These are phyloP conservation scores for Venturia aucupariae DNA, from an alignment of 2,329 filamentous ascomycete genomes.

Conservation along the genomic window DNA sequence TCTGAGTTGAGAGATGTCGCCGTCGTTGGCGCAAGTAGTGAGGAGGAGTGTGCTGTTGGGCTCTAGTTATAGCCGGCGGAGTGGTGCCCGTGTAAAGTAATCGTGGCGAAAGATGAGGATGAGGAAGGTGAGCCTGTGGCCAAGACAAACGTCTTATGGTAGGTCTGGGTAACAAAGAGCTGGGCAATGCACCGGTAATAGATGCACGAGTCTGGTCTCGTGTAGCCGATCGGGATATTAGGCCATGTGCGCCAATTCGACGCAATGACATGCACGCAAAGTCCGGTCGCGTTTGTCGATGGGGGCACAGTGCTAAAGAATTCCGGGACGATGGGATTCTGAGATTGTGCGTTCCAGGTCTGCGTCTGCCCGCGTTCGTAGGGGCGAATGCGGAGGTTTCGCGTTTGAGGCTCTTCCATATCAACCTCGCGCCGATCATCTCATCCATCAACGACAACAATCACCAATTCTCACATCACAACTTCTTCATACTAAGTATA, in stretches of 20 bases:
- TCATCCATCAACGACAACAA: too few relatives aligned
- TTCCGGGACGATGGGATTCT: not conserved
- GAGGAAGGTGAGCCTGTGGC: not conserved
- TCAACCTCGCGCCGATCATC: too few relatives aligned
- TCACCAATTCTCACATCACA: too few relatives aligned
- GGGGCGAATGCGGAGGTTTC: too few relatives aligned
- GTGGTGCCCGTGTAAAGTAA: not conserved
- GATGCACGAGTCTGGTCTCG: not conserved
- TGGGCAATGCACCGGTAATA: not conserved
- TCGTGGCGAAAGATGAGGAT: not conserved
- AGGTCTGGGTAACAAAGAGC: not conserved
- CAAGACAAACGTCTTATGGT: not conserved
- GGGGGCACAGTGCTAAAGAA: not conserved
- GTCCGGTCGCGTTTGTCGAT: not conserved
- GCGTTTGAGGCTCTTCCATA: too few relatives aligned
- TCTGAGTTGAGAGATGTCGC: not conserved
- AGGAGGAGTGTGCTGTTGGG: not conserved
- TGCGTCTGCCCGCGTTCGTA: not conserved
- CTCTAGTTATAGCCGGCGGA: not conserved
- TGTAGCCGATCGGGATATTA: not conserved
- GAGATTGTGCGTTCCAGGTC: not conserved
- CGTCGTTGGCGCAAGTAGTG: not conserved
- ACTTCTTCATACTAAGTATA: too few relatives aligned
- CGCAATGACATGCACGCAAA: not conserved
- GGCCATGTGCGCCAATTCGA: not conserved